Conservation (phyloP, 345 rosid genomes). For the Bruguiera parviflora region DNA sequence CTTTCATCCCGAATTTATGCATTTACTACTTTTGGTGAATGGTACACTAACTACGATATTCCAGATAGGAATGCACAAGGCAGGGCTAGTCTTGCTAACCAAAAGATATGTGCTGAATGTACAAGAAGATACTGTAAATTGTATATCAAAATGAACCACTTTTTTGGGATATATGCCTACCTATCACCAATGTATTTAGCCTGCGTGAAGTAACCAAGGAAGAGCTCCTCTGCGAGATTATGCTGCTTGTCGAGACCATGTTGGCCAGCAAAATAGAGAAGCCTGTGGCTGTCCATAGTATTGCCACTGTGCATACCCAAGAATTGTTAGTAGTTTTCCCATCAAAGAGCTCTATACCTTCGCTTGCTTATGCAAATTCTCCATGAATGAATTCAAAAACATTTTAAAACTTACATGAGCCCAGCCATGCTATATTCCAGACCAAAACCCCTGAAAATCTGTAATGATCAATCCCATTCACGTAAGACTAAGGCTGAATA, state of each 20-base stretch:
- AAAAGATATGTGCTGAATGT: too few relatives aligned
- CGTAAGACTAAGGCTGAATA: constrained; percentile 1
- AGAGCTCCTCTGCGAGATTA: constrained; percentile 71
- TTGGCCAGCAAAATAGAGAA: constrained; percentile 63
- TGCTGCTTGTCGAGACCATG: constrained; percentile 67
- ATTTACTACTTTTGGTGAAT: too few relatives aligned
- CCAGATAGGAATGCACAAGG: too few relatives aligned
- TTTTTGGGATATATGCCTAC: constrained; percentile 25
- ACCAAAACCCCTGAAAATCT: constrained; percentile 67
- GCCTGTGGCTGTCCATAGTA: constrained; percentile 85
- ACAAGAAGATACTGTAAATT: background rate
- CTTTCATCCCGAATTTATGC: background rate
- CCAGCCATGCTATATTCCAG: constrained; percentile 75
- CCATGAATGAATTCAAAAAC: background rate
- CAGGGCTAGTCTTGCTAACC: too few relatives aligned
- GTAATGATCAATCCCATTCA: constrained; percentile 24
- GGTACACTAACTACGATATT: too few relatives aligned
- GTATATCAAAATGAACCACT: background rate
- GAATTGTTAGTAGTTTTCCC: constrained; percentile 10
- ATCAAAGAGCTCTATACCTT: background rate
- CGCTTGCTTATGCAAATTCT: constrained; percentile 6
- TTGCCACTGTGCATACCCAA: constrained; percentile 51
- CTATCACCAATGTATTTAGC: constrained; percentile 79
- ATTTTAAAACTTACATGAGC: constrained; percentile 63
- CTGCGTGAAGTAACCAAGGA: constrained; percentile 82